These are phyloP conservation scores for Tolypocladium pustulatum DNA, from an alignment of 2,329 filamentous ascomycete genomes.

Conservation along the genomic window DNA sequence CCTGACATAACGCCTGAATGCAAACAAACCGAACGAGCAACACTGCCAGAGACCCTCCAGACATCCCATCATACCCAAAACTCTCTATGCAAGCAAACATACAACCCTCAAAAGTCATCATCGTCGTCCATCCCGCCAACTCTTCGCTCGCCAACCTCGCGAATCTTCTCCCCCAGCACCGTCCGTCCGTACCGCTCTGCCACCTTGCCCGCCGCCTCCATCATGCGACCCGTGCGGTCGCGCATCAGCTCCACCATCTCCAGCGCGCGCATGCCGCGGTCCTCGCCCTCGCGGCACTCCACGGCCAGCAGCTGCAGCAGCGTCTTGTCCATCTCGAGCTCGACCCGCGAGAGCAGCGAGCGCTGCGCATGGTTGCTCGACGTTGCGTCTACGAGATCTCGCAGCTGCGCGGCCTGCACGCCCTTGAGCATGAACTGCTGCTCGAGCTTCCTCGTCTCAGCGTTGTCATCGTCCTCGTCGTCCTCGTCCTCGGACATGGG, in stretches of 20 bases:
- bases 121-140: conserved; percentile 51
- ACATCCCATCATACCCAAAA: background rate
- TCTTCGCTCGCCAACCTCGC: conserved; percentile 66
- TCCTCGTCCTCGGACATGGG: conserved; percentile 23
- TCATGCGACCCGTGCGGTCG: conserved; percentile 77
- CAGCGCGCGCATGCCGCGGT: conserved; percentile 86
- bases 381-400: conserved; percentile 62
- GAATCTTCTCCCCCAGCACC: conserved; percentile 82
- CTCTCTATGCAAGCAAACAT: background rate
- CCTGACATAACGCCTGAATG: background rate
- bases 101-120: conserved; percentile 17
- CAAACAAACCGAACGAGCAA: background rate
- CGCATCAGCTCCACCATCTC: conserved; percentile 82
- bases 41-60: background rate
- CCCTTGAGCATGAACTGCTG: conserved; percentile 70
- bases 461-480: conserved; percentile 17
- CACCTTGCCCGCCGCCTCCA: conserved; percentile 83
- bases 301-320: conserved; percentile 78
- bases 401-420: conserved; percentile 61
- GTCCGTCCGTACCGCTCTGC: conserved; percentile 73
- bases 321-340: conserved; percentile 82
- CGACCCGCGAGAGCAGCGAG: conserved; percentile 55
- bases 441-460: conserved; percentile 57
- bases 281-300: conserved; percentile 88
- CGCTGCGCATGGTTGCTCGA: conserved; percentile 49